A percentile compares a stretch with the other conserved stretches of the same genome.
These are phyloP conservation scores for Coccinonectria pachysandricola DNA, from an alignment of 2,329 filamentous ascomycete genomes.

Conservation along the genomic window DNA sequence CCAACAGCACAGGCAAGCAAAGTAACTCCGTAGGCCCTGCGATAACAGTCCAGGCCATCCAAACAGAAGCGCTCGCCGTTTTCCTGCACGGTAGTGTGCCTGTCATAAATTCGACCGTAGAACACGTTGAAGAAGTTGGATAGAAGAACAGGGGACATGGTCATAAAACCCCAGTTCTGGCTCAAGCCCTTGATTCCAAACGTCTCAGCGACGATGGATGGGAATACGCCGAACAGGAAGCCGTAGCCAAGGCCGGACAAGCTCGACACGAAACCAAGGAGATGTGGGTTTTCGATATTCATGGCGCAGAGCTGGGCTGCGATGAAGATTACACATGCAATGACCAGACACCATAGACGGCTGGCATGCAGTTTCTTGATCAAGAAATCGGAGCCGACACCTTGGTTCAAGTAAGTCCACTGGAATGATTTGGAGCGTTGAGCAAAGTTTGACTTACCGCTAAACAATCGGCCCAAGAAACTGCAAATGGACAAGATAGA, in stretches of 20 bases:
- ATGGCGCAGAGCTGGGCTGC: conserved; percentile 69
- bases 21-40: conserved; percentile 69
- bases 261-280: conserved; percentile 67
- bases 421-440: no score
- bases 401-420: no score
- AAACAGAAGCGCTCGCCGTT: conserved; percentile 65
- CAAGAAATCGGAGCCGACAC: conserved; percentile 83
- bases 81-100: conserved; percentile 58
- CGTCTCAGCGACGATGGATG: conserved; percentile 76
- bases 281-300: conserved; percentile 63
- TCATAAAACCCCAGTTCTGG: conserved; percentile 97
- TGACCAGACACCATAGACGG: conserved; percentile 82
- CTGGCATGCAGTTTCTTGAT: conserved; percentile 72
- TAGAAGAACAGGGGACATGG: conserved; percentile 73
- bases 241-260: conserved; percentile 86
- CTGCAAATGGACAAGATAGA: conserved; percentile 86
- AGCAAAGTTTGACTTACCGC: conserved; percentile 48
- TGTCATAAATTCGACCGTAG: conserved; percentile 77
- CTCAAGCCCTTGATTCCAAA: conserved; percentile 85
- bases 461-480: conserved; percentile 70
- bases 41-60: conserved; percentile 73
- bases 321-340: conserved; percentile 68
- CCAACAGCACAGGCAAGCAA: conserved; percentile 61
- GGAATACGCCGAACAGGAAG: conserved; percentile 87
- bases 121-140: conserved; percentile 90